A percentile compares a stretch with the other conserved stretches of the same genome.
These are phyloP conservation scores for Torulaspora maleeae DNA, from an alignment of 805 yeast genomes.

Conservation along the genomic window DNA sequence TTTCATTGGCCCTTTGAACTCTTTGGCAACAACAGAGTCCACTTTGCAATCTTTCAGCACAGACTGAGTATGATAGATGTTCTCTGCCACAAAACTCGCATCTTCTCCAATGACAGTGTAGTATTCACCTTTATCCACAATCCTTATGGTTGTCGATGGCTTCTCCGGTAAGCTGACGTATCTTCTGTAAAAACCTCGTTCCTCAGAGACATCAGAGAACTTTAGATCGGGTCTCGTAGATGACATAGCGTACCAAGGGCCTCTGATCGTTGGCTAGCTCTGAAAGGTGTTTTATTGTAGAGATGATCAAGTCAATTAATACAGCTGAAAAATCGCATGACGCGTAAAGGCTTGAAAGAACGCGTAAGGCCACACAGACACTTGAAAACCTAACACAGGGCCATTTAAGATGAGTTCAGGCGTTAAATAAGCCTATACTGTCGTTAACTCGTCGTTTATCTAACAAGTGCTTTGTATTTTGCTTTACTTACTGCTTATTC, in stretches of 20 bases:
- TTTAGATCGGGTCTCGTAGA: conserved; percentile 51
- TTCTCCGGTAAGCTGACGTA: conserved; percentile 48
- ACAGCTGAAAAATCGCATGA: neutral
- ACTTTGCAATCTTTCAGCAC: conserved; percentile 56
- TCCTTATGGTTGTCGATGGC: conserved; percentile 51
- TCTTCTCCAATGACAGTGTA: conserved; percentile 71
- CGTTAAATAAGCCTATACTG: too few relatives aligned
- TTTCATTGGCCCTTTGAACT: conserved; percentile 30
- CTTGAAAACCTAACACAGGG: neutral
- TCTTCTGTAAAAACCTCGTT: conserved; percentile 45
- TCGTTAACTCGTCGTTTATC: too few relatives aligned
- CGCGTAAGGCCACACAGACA: conserved; percentile 2
- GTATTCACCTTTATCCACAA: conserved; percentile 80
- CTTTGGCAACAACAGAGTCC: conserved; percentile 37
- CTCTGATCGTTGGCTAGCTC: neutral
- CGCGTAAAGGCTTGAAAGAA: neutral
- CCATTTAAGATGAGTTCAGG: too few relatives aligned
- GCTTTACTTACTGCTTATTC: neutral
- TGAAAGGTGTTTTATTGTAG: neutral
- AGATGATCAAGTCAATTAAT: neutral
- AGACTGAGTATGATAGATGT: conserved; percentile 75
- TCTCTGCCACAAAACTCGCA: conserved; percentile 78
- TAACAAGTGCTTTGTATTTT: too few relatives aligned
- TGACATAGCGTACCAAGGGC: conserved; percentile 19
- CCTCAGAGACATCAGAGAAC: conserved; percentile 50